Conservation (phyloP, 257 asterid species). For the Orobanche coerulescens region DNA sequence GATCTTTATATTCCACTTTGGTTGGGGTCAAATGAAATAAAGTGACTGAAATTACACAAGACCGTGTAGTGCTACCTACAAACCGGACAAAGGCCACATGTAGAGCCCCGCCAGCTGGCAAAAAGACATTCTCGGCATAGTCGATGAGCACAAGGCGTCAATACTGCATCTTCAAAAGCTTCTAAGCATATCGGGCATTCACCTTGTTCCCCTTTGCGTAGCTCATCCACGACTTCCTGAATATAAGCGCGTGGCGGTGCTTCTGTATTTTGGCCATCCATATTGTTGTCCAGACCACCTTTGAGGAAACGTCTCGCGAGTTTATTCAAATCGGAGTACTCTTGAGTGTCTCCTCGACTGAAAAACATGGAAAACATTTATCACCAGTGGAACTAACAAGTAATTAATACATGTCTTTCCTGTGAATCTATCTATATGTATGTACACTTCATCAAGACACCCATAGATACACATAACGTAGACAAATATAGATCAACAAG, state of each 20-base stretch:
- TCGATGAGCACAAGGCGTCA: conserved; percentile 98
- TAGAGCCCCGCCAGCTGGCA: conserved; percentile 85
- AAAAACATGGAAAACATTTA: conserved; percentile 25
- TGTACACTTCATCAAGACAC: neutral
- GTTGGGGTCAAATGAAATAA: conserved; percentile 9
- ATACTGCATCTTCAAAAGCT: conserved; percentile 95
- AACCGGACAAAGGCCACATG: conserved; percentile 88
- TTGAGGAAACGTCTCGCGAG: conserved; percentile 80
- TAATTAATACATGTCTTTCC: neutral
- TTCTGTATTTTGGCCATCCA: conserved; percentile 47
- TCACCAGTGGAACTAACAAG: conserved; percentile 21
- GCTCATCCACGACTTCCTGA: conserved; percentile 85
- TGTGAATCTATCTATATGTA: neutral
- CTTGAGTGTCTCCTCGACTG: conserved; percentile 99
- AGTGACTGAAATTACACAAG: conserved; percentile 15
- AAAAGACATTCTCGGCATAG: conserved; percentile 92
- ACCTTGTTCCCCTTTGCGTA: conserved; percentile 81
- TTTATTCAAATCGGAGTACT: conserved; percentile 84
- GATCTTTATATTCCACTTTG: neutral
- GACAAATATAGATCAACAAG: conserved; percentile 9
- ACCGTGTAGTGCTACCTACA: conserved; percentile 58
- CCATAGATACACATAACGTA: neutral
- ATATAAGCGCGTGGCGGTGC: conserved; percentile 77
- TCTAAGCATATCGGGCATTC: conserved; percentile 98
- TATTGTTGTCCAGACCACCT: conserved; percentile 43